Evolutionary conservation across 2,329 filamentous ascomycete genomes (phyloP), one percentile per base, ranked within the genome.

Genomic region (Talaromyces amestolkiae): DNA sequence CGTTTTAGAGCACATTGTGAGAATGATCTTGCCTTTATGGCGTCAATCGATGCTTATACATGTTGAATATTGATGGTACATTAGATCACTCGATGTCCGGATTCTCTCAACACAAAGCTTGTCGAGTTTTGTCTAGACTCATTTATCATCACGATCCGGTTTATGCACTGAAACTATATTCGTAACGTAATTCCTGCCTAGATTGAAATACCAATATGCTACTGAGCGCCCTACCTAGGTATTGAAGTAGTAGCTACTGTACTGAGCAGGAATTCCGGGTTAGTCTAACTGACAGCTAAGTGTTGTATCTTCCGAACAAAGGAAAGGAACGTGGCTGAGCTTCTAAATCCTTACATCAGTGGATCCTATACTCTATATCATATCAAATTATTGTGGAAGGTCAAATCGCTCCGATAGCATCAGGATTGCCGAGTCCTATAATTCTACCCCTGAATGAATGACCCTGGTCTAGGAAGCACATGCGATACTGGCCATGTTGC

Each of bases 291-390:
- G 24, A 53, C 27, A 33, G 17, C 7, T 11, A n/a, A n/a, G 3
- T 11, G 49, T 33, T 37, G 51, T n/a, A 19, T 9, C 2, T 54
- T 37, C 33, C 11, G 5, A 22, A 39, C 33, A 56, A 54, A 15
- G 33, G 31, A 39, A 35, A 56, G 11, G 53, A 56, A 56, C 33
- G 53, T 56, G 53, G 53, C 33, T 22, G 53, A 39, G n/a, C 19
- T 24, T n/a, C 10, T 37, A 9, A n/a, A 9, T 39, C 53, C 53
- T 10, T 56, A 56, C 53, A 37, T 56, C 10, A 22, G 53, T 39
- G 53, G 53, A 39, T 56, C 37, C 53, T 56, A 56, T 37, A 37
- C 53, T 56, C 33, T 56, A 54, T 56, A 56, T 37, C 33, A 37
- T 56, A 56, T 37, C 53, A n/a, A 56, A 39, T 39, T 56, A 56